Evolutionary conservation across 305 asterid species (phyloP), one percentile per base, ranked within the genome.

Genomic region (Plantago coronopus): DNA sequence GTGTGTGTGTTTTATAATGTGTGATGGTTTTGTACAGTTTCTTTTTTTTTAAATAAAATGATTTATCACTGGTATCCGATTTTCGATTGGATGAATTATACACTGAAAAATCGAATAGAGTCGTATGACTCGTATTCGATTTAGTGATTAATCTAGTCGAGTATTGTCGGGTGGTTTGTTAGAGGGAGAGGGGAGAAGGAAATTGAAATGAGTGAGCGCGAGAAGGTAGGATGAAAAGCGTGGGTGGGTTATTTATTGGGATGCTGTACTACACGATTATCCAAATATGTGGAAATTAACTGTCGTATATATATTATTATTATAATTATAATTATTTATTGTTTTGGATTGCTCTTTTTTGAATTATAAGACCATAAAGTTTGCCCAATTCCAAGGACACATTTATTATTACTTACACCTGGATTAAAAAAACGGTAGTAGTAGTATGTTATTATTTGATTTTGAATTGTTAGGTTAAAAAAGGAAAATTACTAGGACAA

Each of bases 181-280:
- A 65, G 69, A 74, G 66, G 47, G 53, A 37, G 50, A 23, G 62
- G 10, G 45, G 50, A 62, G 54, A 63, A n/a, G 3, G 37, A 77
- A 77, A 69, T 83, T 83, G 85, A 83, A 86, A 79, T 59, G 47
- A 68, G 82, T 74, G 80, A 84, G 88, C 86, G 88, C 80, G 83
- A 77, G 81, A 56, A 57, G 69, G 50, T 7, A 7, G 34, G 25
- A 57, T 0, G 18, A 4, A 22, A 13, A 19, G 51, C 49, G 37
- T 59, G 29, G 45, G 63, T 21, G 57, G 50, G 31, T 10, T 71
- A 65, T 64, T 55, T 61, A 78, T 68, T 64, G 70, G 64, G 14
- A 46, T 40, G 31, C 38, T 6, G 1, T 9, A 31, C 3, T 31
- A 7, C 3, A 31, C 7, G 38, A 31, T 2, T 31, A 2, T 31